These are phyloP conservation scores for Phytophthora ohioensis DNA, from an alignment of 352 stramenopile species.

Conservation along the genomic window DNA sequence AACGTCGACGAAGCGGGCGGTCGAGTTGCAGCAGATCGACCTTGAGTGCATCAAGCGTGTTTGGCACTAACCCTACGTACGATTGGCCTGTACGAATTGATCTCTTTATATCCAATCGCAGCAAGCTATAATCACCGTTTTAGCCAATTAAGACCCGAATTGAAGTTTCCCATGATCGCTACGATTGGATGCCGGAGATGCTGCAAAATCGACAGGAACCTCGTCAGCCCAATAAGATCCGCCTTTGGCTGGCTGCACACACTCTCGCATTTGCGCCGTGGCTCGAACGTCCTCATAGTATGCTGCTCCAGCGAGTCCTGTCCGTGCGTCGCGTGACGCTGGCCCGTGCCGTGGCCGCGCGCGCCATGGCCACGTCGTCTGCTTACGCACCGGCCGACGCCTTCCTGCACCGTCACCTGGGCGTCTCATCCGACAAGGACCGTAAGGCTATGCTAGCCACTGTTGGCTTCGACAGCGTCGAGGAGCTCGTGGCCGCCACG, in stretches of 20 bases:
- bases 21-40: conserved; percentile 15
- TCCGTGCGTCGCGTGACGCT: conserved; percentile 29
- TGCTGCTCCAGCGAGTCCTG: conserved; percentile 35
- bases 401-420: conserved; percentile 88
- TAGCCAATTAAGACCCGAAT: background rate
- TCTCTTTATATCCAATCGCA: conserved; percentile 5
- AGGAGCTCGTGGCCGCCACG: conserved; percentile 95
- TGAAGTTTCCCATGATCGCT: conserved; percentile 13
- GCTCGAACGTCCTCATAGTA: conserved; percentile 9
- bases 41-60: background rate
- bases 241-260: conserved; percentile 5
- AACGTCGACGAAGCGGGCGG: conserved; percentile 16
- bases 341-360: conserved; percentile 16
- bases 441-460: conserved; percentile 93
- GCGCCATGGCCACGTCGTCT: conserved; percentile 22
- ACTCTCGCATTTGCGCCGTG: conserved; percentile 27
- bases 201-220: background rate
- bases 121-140: background rate
- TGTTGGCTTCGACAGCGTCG: conserved; percentile 94
- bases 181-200: conserved; percentile 34
- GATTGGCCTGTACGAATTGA: conserved; percentile 4
- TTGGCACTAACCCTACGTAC: background rate
- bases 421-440: conserved; percentile 88
- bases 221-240: conserved; percentile 19
- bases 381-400: conserved; percentile 62